phyloP scores from a whole-genome alignment of 2,329 filamentous ascomycete genomes.

The Fusarium falciforme region DNA sequence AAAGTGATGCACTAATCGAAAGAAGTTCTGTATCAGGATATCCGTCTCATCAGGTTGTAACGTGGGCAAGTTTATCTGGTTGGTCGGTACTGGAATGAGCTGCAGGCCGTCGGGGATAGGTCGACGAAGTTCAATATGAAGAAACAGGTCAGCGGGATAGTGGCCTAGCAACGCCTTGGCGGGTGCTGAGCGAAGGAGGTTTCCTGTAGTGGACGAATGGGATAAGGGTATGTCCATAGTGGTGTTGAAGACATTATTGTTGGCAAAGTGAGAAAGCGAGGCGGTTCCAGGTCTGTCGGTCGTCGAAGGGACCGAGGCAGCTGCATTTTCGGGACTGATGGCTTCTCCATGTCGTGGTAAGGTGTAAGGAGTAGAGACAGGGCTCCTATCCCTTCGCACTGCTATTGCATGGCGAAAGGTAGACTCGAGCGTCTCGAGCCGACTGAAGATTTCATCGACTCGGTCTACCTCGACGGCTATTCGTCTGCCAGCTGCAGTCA shows the following conservation, averaged over 20 bases:
- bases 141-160: conserved; percentile 31
- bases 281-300: conserved; percentile 15
- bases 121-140: conserved; percentile 29
- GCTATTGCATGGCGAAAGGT: conserved; percentile 22
- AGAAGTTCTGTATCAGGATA: conserved; percentile 19
- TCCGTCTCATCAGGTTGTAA: conserved; percentile 22
- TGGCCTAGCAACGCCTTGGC: conserved; percentile 23
- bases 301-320: conserved; percentile 22
- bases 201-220: conserved; percentile 31
- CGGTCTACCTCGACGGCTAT: conserved; percentile 15
- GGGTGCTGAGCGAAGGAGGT: conserved; percentile 24
- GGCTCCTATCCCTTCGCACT: conserved; percentile 17
- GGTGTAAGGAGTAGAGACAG: conserved; percentile 7
- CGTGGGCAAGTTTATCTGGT: conserved; percentile 19
- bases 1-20: conserved; percentile 29
- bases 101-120: conserved; percentile 16
- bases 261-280: conserved; percentile 28
- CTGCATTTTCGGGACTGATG: conserved; percentile 15
- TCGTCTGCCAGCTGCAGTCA: not conserved
- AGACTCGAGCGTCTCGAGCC: conserved; percentile 29
- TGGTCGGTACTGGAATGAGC: conserved; percentile 17
- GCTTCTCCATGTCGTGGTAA: conserved; percentile 16
- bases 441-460: conserved; percentile 35
- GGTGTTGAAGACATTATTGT: conserved; percentile 36
- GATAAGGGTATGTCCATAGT: conserved; percentile 36